Percentiles rank a stretch among this genome's conserved stretches.
Evolutionary conservation across 1,284 basidiomycete genomes (phyloP).

Genomic region (Naganishia sp.): DNA sequence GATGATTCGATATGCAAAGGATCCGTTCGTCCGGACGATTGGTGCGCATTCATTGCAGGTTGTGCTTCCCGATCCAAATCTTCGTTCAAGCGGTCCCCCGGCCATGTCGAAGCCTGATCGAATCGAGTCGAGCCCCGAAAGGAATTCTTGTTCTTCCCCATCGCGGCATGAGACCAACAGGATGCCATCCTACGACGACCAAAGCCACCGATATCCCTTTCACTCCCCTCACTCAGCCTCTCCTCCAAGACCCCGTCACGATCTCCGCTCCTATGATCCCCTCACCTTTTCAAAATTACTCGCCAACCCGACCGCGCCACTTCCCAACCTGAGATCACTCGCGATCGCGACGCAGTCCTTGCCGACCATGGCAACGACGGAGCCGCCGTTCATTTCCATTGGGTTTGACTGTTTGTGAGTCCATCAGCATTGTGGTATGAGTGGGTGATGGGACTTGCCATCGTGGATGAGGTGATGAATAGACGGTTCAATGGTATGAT

Average conservation of each 20-base stretch:
- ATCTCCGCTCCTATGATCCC: constrained; percentile 1
- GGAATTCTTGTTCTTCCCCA: too few species aligned
- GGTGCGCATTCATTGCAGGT: too few species aligned
- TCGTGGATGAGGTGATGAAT: not conserved
- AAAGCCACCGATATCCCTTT: not conserved
- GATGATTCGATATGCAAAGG: too few species aligned
- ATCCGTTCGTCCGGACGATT: too few species aligned
- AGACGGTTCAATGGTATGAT: not conserved
- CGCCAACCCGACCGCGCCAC: constrained; percentile 83
- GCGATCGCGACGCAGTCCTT: constrained; percentile 99
- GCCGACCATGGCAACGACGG: constrained; percentile 97
- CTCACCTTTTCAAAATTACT: constrained; percentile 90
- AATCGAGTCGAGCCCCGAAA: too few species aligned
- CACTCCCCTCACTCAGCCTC: not conserved
- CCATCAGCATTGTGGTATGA: not conserved
- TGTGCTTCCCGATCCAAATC: too few species aligned
- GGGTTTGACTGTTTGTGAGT: constrained; percentile 16
- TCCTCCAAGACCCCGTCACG: not conserved
- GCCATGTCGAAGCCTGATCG: too few species aligned
- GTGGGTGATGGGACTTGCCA: constrained; percentile 2
- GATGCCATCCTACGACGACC: too few species aligned
- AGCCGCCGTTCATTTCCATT: constrained; percentile 63
- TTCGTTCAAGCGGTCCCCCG: too few species aligned
- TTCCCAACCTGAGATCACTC: constrained; percentile 88
- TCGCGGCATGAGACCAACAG: too few species aligned